Evolutionary conservation across 1,284 basidiomycete species (phyloP).

Genomic region (Boletus austroedulis): DNA sequence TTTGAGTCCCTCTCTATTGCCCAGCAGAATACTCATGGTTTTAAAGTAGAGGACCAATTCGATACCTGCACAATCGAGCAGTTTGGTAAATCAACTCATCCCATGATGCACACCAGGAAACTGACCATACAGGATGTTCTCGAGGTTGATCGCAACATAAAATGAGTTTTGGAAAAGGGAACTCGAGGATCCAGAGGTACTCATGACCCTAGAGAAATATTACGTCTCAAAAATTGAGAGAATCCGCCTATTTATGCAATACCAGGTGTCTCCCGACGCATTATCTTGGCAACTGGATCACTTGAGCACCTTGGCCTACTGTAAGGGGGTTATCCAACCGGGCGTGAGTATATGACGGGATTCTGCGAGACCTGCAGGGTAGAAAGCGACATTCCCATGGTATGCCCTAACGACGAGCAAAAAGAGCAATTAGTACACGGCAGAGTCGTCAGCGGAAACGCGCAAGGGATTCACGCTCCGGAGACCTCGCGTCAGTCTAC

Average conservation of each 20-base stretch:
- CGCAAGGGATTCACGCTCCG: no score
- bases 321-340: no score
- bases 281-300: neutral
- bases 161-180: neutral
- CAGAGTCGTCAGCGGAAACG: no score
- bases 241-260: neutral
- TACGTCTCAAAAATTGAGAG: neutral
- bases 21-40: constrained; percentile 18
- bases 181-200: neutral
- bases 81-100: neutral
- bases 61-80: constrained; percentile 14
- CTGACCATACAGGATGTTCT: neutral
- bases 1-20: neutral
- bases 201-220: neutral
- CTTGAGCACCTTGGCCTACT: no score
- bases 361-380: neutral
- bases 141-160: neutral
- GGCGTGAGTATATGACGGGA: neutral
- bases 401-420: neutral
- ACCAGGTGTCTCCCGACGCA: neutral
- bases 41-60: constrained; percentile 23
- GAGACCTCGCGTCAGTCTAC: no score
- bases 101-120: neutral
- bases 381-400: neutral
- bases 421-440: no score